Conservation (phyloP, 805 yeast genomes). For the Blastobotrys attinorum region DNA sequence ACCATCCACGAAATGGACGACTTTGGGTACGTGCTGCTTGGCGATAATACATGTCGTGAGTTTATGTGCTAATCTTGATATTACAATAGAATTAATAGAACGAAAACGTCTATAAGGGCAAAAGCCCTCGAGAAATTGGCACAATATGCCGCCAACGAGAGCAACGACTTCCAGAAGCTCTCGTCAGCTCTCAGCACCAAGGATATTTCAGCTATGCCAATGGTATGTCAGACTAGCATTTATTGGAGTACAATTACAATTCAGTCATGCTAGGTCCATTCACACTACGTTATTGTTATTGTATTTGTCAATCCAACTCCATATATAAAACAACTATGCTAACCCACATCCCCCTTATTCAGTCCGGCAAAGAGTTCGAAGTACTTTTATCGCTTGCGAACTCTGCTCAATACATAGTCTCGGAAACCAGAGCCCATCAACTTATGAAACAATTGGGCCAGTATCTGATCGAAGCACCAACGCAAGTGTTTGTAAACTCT, state of each 20-base stretch:
- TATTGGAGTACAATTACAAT: no score
- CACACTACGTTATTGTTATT: no score
- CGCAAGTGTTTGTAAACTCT: slow-evolving; percentile 33
- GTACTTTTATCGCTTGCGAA: slow-evolving; percentile 49
- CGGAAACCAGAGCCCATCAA: slow-evolving; percentile 34
- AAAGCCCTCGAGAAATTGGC: slow-evolving; percentile 34
- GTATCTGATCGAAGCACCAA: slow-evolving; percentile 40
- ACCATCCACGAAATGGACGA: slow-evolving; percentile 10
- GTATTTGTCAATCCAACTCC: no score
- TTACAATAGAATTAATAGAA: slow-evolving; percentile 28
- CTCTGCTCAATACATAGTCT: slow-evolving; percentile 32
- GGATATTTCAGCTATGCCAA: slow-evolving; percentile 18
- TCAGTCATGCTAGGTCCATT: no score
- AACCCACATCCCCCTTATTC: neutral
- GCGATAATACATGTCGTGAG: no score
- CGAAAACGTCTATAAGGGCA: slow-evolving; percentile 27
- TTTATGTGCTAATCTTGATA: no score
- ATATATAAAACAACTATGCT: neutral
- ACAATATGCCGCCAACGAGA: neutral
- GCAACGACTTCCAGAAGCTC: neutral
- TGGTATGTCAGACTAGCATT: slow-evolving; percentile 11
- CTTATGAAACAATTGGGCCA: slow-evolving; percentile 38
- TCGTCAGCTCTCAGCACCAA: slow-evolving; percentile 13
- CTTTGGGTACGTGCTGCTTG: slow-evolving; percentile 16
- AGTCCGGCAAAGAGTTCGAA: slow-evolving; percentile 37